Conservation (phyloP, 495 filamentous ascomycete species). For the Penicillium crystallinum region DNA sequence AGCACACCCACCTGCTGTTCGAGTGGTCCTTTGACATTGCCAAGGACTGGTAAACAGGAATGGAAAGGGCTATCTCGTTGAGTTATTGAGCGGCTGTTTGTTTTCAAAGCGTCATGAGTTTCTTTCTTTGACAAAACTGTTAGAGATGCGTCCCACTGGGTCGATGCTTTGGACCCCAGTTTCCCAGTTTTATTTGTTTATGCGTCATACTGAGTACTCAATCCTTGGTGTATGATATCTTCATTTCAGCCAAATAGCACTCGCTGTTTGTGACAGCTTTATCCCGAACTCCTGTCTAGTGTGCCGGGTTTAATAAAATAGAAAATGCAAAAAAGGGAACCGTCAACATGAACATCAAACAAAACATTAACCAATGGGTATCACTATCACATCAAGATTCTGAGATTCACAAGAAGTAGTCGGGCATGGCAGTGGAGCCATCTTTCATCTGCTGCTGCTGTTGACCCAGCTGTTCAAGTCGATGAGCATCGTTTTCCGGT, state of each 20-base stretch:
- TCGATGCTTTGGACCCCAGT: conserved; percentile 15
- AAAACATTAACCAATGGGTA: conserved; percentile 34
- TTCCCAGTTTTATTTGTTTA: conserved; percentile 13
- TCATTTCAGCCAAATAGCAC: conserved; percentile 15
- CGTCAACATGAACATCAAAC: conserved; percentile 1
- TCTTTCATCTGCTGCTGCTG: conserved; percentile 46
- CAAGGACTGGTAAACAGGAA: conserved; percentile 70
- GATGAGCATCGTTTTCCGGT: conserved; percentile 89
- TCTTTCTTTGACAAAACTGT: conserved; percentile 24
- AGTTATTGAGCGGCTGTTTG: conserved; percentile 29
- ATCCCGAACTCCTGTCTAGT: conserved; percentile 33
- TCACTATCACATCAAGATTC: conserved; percentile 61
- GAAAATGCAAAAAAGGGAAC: conserved; percentile 8
- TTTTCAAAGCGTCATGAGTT: conserved; percentile 31
- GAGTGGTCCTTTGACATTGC: conserved; percentile 91
- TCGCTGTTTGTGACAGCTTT: conserved; percentile 22
- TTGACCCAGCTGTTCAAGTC: conserved; percentile 61
- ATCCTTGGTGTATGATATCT: conserved; percentile 11
- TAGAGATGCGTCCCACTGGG: conserved; percentile 14
- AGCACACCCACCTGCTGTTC: conserved; percentile 78
- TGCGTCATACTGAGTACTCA: conserved; percentile 7
- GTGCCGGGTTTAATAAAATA: conserved; percentile 9
- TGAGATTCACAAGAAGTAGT: conserved; percentile 56
- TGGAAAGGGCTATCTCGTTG: conserved; percentile 13
- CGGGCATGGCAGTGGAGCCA: conserved; percentile 55